Conservation (phyloP, 2,329 filamentous ascomycete species). For the Xylariomycetidae sp. region DNA sequence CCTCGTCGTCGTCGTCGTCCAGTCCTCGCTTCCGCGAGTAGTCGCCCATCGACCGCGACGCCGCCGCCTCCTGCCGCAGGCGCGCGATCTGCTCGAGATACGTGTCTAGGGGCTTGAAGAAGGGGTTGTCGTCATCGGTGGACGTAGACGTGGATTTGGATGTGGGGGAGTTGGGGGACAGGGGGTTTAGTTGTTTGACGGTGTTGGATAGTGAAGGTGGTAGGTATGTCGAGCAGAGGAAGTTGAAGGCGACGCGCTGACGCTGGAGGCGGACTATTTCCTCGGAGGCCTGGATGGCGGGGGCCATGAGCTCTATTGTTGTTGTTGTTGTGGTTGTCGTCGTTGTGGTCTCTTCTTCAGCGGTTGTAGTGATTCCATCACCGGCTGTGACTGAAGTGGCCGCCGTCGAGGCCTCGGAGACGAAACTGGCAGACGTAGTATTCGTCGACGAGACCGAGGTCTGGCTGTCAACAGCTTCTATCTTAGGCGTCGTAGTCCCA, state of each 20-base stretch:
- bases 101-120: conserved; percentile 67
- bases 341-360: conserved; percentile 10
- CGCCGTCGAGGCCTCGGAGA: conserved; percentile 39
- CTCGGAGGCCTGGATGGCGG: conserved; percentile 41
- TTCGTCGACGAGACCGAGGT: conserved; percentile 33
- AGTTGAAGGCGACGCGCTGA: conserved; percentile 58
- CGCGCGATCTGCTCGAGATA: conserved; percentile 64
- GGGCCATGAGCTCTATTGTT: conserved; percentile 25
- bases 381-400: conserved; percentile 38
- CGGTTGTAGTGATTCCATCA: conserved; percentile 19
- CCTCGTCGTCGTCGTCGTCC: conserved; percentile 70
- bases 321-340: conserved; percentile 7
- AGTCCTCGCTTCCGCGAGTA: conserved; percentile 64
- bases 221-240: conserved; percentile 60
- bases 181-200: conserved; percentile 34
- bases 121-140: too few species aligned
- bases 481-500: conserved; percentile 20
- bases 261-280: conserved; percentile 57
- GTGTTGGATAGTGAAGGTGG: conserved; percentile 35
- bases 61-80: conserved; percentile 66
- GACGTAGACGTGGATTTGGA: too few species aligned
- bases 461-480: conserved; percentile 36
- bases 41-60: conserved; percentile 63
- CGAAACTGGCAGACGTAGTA: conserved; percentile 26
- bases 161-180: not conserved